phyloP scores from a whole-genome alignment of 345 rosid genomes.

The Populus simonii region DNA sequence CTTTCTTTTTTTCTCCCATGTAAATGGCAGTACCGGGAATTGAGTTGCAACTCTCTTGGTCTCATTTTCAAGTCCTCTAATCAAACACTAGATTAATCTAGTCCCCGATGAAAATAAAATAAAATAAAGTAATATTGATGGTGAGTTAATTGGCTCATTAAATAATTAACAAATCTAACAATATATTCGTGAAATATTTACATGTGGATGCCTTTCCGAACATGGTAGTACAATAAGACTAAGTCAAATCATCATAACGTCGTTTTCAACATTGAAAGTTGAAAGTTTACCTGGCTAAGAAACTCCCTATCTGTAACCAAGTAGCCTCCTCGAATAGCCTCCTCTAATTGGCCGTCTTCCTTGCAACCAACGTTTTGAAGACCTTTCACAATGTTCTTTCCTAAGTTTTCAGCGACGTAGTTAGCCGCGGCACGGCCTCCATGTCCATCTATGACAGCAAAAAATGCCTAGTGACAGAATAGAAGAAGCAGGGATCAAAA shows the following conservation, averaged over 20 bases:
- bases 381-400: conserved; percentile 42
- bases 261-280: neutral
- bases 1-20: neutral
- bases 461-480: conserved; percentile 32
- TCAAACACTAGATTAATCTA: neutral
- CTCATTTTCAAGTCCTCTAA: neutral
- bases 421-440: conserved; percentile 49
- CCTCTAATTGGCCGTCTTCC: conserved; percentile 1
- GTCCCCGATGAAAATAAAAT: neutral
- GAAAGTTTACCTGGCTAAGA: conserved; percentile 41
- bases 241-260: neutral
- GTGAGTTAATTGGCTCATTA: neutral
- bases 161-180: too few relatives aligned
- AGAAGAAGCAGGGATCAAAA: neutral
- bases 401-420: conserved; percentile 43
- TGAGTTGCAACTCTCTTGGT: neutral
- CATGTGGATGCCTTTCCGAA: neutral
- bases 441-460: conserved; percentile 52
- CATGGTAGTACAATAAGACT: neutral
- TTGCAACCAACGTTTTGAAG: conserved; percentile 15
- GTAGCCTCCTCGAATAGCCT: conserved; percentile 42
- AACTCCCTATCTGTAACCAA: conserved; percentile 43
- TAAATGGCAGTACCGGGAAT: too few relatives aligned
- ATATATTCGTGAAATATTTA: too few relatives aligned
- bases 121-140: neutral